These are phyloP conservation scores for Aureobasidium subglaciale DNA, from an alignment of 2,329 filamentous ascomycete species.

Conservation along the genomic window DNA sequence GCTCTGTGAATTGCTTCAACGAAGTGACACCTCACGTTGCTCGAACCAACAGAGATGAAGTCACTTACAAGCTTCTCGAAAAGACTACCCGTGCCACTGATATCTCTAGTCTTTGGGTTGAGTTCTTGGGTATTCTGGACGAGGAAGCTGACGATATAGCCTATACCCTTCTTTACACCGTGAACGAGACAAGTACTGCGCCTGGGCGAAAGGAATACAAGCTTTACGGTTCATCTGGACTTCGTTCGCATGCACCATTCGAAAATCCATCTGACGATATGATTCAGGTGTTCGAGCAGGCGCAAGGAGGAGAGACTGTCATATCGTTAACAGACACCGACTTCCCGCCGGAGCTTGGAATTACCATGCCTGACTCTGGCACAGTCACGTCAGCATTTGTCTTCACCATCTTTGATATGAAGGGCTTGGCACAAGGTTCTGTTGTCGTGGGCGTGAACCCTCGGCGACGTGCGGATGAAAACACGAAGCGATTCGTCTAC, in stretches of 20 bases:
- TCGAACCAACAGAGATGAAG: not conserved
- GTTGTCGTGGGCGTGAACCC: not conserved
- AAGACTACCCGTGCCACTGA: not conserved
- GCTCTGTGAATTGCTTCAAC: not conserved
- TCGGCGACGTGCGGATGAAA: not conserved
- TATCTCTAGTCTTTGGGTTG: conserved; percentile 14
- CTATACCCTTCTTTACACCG: conserved; percentile 17
- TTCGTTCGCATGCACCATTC: not conserved
- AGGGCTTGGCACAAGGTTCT: not conserved
- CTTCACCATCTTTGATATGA: not conserved
- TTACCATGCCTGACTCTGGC: not conserved
- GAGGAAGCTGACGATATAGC: conserved; percentile 11
- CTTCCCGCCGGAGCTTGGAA: not conserved
- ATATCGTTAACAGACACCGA: not conserved
- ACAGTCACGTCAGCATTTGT: not conserved
- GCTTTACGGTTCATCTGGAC: not conserved
- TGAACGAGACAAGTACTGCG: not conserved
- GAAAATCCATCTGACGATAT: not conserved
- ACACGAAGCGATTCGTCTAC: not conserved
- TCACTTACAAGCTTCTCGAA: not conserved
- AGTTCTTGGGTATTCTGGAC: conserved; percentile 15
- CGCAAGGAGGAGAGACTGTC: not conserved
- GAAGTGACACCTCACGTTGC: not conserved
- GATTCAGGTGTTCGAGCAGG: not conserved
- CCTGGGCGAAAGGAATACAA: not conserved